Base-by-base conservation (phyloP, 805 yeast genomes). In the Pichia rugopelliculosa region DNA sequence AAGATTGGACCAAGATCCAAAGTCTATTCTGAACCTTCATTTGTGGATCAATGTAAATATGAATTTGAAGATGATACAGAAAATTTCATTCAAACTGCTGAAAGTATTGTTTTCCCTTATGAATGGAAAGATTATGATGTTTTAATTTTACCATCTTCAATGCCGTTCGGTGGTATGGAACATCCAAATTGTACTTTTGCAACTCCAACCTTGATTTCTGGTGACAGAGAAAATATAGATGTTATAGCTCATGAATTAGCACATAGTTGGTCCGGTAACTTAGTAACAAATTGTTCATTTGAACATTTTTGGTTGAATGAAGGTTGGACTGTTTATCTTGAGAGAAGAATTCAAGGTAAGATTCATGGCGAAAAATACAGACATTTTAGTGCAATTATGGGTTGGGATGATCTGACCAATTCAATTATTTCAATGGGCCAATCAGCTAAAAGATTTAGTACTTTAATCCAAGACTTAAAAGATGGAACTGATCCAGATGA, bases 91-190 rank as follows among this genome's bases (percentile, higher is more conserved):
- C 64, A 75, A 57, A 75, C 84, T 17, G 95, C 96, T 10, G 96
- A 89, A 64, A 68, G 73, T 23, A 68, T 87, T 39, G 82, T 87
- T 17, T 87, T 82, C 59, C 76, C 79, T 2, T 89, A 89, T 65
- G 93, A 87, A 59, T 89, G 96, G 96, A 75, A 77, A 48, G 80
- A 79, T 36, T 89, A 84, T 63, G 90, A 88, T 59, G 84, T 87
- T 26, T 71, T 89, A 37, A 80, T 89, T 27, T 76, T 88, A 53
- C 96, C 95, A 3, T 76, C 82, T 46, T 77, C 80, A 8, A 75
- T 78, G 67, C 95, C 96, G 3, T 89, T 86, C 59, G 96, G 96
- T 53, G 96, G 96, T 46, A 89, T 89, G 96, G 96, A 89, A 68
- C 87, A 87, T 60, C 95, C 96, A 51, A 87, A 88, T 60, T 80